These are phyloP conservation scores for Fomitopsis serialis DNA, from an alignment of 768 basidiomycete genomes.

Conservation along the genomic window DNA sequence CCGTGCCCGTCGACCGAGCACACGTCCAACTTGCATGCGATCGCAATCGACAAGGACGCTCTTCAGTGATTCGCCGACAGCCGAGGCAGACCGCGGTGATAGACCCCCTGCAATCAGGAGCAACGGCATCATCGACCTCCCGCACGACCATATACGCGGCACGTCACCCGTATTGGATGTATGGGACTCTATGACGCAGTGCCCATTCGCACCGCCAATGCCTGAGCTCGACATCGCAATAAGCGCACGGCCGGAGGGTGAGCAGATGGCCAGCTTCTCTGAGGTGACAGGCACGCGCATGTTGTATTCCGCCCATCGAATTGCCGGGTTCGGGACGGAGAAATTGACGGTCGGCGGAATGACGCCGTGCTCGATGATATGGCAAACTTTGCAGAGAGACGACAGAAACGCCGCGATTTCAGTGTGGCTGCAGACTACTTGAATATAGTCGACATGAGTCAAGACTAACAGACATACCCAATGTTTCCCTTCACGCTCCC, in stretches of 20 bases:
- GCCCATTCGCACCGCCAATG: conserved; percentile 40
- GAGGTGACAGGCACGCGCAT: conserved; percentile 30
- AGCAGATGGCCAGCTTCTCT: conserved; percentile 19
- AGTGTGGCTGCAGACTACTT: conserved; percentile 24
- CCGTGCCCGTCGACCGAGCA: conserved; percentile 1
- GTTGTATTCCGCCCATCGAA: conserved; percentile 33
- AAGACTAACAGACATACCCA: conserved; percentile 25
- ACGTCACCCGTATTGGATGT: conserved; percentile 7
- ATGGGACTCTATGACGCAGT: conserved; percentile 34
- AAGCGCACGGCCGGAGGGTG: conserved; percentile 21
- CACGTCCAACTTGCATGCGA: neutral
- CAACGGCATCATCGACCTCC: neutral
- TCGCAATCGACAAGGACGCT: neutral
- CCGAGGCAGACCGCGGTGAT: conserved; percentile 6
- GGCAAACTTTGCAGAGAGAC: conserved; percentile 37
- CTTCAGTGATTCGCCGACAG: neutral
- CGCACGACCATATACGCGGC: neutral
- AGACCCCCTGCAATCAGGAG: conserved; percentile 7
- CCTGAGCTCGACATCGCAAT: conserved; percentile 39
- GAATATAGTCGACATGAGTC: neutral
- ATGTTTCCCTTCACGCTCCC: conserved; percentile 45
- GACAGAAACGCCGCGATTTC: conserved; percentile 42
- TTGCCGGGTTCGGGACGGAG: conserved; percentile 28
- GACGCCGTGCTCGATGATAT: conserved; percentile 28
- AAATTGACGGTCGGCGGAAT: conserved; percentile 41